phyloP scores from a whole-genome alignment of 2,329 filamentous ascomycete genomes.

The Tolypocladium tropicale region DNA sequence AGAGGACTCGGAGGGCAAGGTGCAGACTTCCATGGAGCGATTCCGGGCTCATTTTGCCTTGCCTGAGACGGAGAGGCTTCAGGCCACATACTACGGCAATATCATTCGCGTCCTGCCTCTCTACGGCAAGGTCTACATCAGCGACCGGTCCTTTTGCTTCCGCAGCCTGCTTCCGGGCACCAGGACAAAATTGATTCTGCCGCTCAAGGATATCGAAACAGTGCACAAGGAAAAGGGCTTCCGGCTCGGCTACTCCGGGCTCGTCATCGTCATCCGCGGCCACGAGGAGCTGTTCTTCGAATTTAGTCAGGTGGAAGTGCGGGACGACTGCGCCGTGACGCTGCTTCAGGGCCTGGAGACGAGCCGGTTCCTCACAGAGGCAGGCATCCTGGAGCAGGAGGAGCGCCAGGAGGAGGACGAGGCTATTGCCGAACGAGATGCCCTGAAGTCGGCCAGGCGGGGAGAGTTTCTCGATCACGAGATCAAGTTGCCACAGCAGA shows the following conservation, averaged over 20 bases:
- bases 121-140: conserved; percentile 95
- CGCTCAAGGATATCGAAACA: conserved; percentile 84
- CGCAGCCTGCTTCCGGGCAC: conserved; percentile 83
- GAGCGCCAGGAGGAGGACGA: conserved; percentile 61
- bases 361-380: conserved; percentile 59
- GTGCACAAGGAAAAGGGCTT: conserved; percentile 94
- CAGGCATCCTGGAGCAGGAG: conserved; percentile 54
- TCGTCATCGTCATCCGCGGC: conserved; percentile 86
- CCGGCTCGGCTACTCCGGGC: conserved; percentile 77
- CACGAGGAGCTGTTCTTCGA: conserved; percentile 97
- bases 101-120: conserved; percentile 82
- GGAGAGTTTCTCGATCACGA: conserved; percentile 42
- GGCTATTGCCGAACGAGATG: conserved; percentile 71
- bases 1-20: conserved; percentile 52
- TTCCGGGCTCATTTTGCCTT: conserved; percentile 87
- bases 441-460: conserved; percentile 63
- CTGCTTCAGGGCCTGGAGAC: conserved; percentile 68
- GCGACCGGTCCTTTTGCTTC: conserved; percentile 81
- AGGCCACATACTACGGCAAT: conserved; percentile 86
- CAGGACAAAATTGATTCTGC: conserved; percentile 84
- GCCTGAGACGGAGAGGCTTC: conserved; percentile 71
- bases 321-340: conserved; percentile 83
- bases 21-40: conserved; percentile 60
- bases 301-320: conserved; percentile 64
- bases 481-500: conserved; percentile 35